Evolutionary conservation across 305 asterid genomes (phyloP), one percentile per base, ranked within the genome.

Genomic region (Fraxinus ornus): DNA sequence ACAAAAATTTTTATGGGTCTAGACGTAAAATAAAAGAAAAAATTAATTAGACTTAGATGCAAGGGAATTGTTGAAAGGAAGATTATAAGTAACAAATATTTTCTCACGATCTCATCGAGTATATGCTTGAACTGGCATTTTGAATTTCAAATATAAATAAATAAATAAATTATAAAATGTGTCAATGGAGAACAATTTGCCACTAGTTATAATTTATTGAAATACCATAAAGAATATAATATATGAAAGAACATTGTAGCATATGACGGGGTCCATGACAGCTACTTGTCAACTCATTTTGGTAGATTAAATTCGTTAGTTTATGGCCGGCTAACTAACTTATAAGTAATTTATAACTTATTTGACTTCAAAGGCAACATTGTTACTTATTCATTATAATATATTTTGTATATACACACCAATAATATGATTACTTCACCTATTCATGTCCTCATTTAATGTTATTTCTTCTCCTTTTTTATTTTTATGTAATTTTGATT

Each of bases 261-360:
- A 81, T 81, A 30, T 74, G 57, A 44, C 76, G 55, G 87, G 85
- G 83, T 52, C 83, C 74, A 77, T 7, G 81, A 84, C 62, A 80
- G 83, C 83, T 81, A 26, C 39, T 70, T 71, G 33, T 72, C 49
- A 33, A 52, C 64, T 62, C 60, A 21, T 79, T 85, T 80, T 66
- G 49, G 32, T 39, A 49, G 22, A 70, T 57, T 85, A 79, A 41
- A 32, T 2, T 8, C 35, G 64, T 75, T 75, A 73, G 21, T 49
- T 57, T 39, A 75, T 26, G 37, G 62, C 84, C 22, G 71, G 82
- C 83, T 82, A 79, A 72, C 76, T 32, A 41, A 86, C 76, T 80
- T 64, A 55, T 73, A 44, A 44, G 80, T 85, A 78, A 80, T 73
- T 64, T 24, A 76, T 72, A 33, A 68, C 52, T 55, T 79, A 44